Evolutionary conservation across 345 rosid species (phyloP), one percentile per base, ranked within the genome.

Genomic region (Bruguiera sexangula): DNA sequence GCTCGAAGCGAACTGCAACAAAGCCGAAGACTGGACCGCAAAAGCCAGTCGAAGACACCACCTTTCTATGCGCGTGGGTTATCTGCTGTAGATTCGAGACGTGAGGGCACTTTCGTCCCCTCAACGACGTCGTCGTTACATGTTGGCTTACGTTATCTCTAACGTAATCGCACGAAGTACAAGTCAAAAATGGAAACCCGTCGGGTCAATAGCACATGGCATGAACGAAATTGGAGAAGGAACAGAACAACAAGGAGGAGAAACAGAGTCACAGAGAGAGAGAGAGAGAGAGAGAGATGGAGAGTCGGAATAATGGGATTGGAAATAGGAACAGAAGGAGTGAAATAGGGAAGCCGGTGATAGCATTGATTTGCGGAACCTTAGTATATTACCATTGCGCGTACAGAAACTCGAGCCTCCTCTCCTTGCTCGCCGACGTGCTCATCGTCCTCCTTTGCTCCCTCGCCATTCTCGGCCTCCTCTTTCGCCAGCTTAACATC

Each of bases 381-480:
- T 65, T 78, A 48, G 73, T 78, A 9, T 78, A 78, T 20, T 78
- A 92, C 63, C 99, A 95, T 82, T 92, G 99, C 67, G 96, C 96
- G 9, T 87, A 74, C 71, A 82, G 97, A 37, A 87, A 87, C 68
- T 87, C 97, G 20, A 84, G 85, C 73, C 82, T 92, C 56, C 85
- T 95, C 31, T 88, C 99, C 36, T 86, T 95, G 29, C 73, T 92
- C 72, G 78, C 96, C 66, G 97, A 95, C 74, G 97, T 95, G 68
- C 80, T 92, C 78, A 95, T 95, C 75, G 96, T 92, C 73, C 92
- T 92, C 80, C 96, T 92, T 68, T 95, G 97, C 81, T 95, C 99
- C 5, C 97, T 95, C 76, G 99, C 99, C 75, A 95, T 95, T 71
- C 97, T 95, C 66, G 99, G 99, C 76, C 97, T 95, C 43, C 96